Percentiles rank a stretch among this genome's conserved stretches.
Evolutionary conservation across 805 yeast species (phyloP).

Genomic region (Starmera dryadoides): DNA sequence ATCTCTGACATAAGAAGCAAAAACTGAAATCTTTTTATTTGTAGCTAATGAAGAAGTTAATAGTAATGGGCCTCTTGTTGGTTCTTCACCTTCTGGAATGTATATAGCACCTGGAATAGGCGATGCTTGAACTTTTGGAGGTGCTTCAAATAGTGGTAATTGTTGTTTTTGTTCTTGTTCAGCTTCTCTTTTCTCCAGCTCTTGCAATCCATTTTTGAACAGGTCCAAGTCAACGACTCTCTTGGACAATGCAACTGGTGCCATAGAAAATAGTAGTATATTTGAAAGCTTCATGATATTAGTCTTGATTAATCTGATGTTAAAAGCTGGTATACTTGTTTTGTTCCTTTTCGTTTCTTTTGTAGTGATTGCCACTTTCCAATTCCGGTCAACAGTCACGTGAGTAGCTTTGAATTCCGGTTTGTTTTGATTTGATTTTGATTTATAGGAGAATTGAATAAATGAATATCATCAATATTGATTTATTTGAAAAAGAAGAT

Average conservation of each 20-base stretch:
- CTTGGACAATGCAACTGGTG: not conserved
- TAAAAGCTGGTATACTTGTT: no score
- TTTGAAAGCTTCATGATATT: not conserved
- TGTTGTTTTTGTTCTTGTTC: not conserved
- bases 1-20: constrained; percentile 67
- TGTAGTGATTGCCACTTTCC: no score
- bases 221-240: not conserved
- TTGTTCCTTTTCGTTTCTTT: no score
- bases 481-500: no score
- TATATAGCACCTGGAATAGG: constrained; percentile 3
- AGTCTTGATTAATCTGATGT: no score
- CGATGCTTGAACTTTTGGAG: constrained; percentile 2
- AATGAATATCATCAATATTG: no score
- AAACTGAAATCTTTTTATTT: constrained; percentile 43
- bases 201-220: no score
- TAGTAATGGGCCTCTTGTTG: constrained; percentile 19
- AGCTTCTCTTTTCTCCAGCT: not conserved
- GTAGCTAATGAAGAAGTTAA: constrained; percentile 24
- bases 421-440: no score
- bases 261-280: not conserved
- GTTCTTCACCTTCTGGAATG: constrained; percentile 22
- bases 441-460: no score
- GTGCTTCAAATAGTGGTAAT: constrained; percentile 14
- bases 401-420: no score
- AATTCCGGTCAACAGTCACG: no score